phyloP scores from a whole-genome alignment of 768 basidiomycete species.

The Dictyophora rubrovolvata region DNA sequence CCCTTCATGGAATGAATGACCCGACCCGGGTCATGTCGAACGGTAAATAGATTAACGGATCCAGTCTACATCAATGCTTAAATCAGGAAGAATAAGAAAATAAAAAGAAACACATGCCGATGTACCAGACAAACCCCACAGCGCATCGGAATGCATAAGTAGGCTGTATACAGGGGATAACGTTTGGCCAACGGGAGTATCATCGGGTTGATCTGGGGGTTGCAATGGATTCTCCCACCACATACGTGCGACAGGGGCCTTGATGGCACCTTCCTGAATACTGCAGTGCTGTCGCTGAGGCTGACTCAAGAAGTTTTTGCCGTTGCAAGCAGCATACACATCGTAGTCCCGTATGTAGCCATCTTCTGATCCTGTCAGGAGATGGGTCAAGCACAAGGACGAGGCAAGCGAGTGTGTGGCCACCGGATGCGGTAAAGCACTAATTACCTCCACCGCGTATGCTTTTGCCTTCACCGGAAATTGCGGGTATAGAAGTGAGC shows the following conservation, averaged over 20 bases:
- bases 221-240: slow-evolving; percentile 81
- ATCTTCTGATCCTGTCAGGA: slow-evolving; percentile 87
- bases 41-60: slow-evolving; percentile 85
- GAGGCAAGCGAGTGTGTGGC: slow-evolving; percentile 83
- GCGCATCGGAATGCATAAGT: slow-evolving; percentile 82
- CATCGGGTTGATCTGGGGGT: slow-evolving; percentile 22
- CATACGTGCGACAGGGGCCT: slow-evolving; percentile 71
- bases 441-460: slow-evolving; percentile 83
- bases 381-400: slow-evolving; percentile 77
- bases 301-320: slow-evolving; percentile 76
- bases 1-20: slow-evolving; percentile 62
- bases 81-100: not conserved
- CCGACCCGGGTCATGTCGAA: slow-evolving; percentile 85
- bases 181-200: slow-evolving; percentile 34
- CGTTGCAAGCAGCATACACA: slow-evolving; percentile 79
- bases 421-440: slow-evolving; percentile 81
- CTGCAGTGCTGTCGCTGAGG: slow-evolving; percentile 84
- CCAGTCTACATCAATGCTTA: slow-evolving; percentile 46
- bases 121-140: slow-evolving; percentile 86
- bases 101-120: slow-evolving; percentile 44
- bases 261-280: slow-evolving; percentile 86
- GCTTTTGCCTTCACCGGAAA: slow-evolving; percentile 29
- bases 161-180: slow-evolving; percentile 81
- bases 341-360: slow-evolving; percentile 92
- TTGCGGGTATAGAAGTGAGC: slow-evolving; percentile 21